Percentiles rank a stretch among this genome's conserved stretches.
phyloP scores from a whole-genome alignment of 176 grass and related monocot genomes.

The Cocos nucifera region DNA sequence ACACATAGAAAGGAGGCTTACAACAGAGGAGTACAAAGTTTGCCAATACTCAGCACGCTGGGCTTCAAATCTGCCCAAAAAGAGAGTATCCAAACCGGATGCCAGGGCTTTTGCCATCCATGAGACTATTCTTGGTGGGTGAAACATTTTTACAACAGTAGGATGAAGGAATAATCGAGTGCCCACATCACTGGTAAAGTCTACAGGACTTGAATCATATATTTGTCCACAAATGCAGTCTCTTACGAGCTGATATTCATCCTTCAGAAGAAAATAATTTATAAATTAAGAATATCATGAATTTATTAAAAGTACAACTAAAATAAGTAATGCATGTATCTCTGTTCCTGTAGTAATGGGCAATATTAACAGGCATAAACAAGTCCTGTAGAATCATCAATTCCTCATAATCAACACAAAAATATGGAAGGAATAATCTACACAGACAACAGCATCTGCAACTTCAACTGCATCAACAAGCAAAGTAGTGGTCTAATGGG shows the following conservation, averaged over 20 bases:
- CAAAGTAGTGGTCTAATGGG: too few species aligned
- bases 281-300: too few species aligned
- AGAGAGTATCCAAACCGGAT: conserved; percentile 82
- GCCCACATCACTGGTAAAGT: conserved; percentile 60
- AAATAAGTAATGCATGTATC: too few species aligned
- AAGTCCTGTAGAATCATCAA: too few species aligned
- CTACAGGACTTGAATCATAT: conserved; percentile 79
- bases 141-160: conserved; percentile 24
- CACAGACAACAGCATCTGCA: too few species aligned
- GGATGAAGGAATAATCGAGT: conserved; percentile 40
- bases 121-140: conserved; percentile 46
- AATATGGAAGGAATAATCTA: too few species aligned
- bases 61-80: conserved; percentile 85
- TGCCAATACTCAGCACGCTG: conserved; percentile 92
- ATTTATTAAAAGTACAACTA: too few species aligned
- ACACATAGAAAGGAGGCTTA: conserved; percentile 24
- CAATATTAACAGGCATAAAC: too few species aligned
- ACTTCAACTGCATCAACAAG: too few species aligned
- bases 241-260: conserved; percentile 68
- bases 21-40: conserved; percentile 72
- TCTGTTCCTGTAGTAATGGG: too few species aligned
- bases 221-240: conserved; percentile 83
- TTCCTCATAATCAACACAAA: too few species aligned
- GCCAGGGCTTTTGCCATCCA: conserved; percentile 66
- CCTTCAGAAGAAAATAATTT: conserved; percentile 23